Evolutionary conservation across 164 flowering plant species (phyloP).

Genomic region (Tetracentron sinense): DNA sequence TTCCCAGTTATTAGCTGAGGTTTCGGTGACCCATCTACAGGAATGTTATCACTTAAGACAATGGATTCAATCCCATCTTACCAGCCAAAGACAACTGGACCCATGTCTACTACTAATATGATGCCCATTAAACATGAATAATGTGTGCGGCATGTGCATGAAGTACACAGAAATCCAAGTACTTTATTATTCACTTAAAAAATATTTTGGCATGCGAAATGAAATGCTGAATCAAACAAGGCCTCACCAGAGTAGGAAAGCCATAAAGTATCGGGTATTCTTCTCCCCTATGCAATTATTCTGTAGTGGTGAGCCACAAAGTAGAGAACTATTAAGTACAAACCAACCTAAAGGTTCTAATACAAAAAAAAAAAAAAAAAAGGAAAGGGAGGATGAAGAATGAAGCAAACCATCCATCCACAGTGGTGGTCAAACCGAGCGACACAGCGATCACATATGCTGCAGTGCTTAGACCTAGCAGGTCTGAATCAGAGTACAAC

Average conservation of each 20-base stretch:
- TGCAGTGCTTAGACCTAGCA: slow-evolving; percentile 97
- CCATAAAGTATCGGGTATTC: slow-evolving; percentile 83
- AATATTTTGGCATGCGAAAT: background rate
- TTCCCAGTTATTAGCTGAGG: too few relatives aligned
- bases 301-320: slow-evolving; percentile 39
- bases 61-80: slow-evolving; percentile 5
- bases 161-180: background rate
- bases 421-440: slow-evolving; percentile 99
- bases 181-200: background rate
- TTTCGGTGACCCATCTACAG: too few relatives aligned
- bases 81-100: background rate
- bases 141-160: background rate
- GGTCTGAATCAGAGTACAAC: slow-evolving; percentile 49
- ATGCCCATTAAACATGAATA: background rate
- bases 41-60: too few relatives aligned
- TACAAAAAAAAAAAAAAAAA: slow-evolving; percentile 10
- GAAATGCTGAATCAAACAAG: slow-evolving; percentile 1
- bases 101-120: background rate
- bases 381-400: too few relatives aligned
- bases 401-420: slow-evolving; percentile 88
- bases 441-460: slow-evolving; percentile 90
- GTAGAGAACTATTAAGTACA: background rate
- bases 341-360: background rate
- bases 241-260: slow-evolving; percentile 86
- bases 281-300: slow-evolving; percentile 98